Evolutionary conservation across 352 stramenopile genomes (phyloP), one percentile per base, ranked within the genome.

Genomic region (Sclerospora graminicola): DNA sequence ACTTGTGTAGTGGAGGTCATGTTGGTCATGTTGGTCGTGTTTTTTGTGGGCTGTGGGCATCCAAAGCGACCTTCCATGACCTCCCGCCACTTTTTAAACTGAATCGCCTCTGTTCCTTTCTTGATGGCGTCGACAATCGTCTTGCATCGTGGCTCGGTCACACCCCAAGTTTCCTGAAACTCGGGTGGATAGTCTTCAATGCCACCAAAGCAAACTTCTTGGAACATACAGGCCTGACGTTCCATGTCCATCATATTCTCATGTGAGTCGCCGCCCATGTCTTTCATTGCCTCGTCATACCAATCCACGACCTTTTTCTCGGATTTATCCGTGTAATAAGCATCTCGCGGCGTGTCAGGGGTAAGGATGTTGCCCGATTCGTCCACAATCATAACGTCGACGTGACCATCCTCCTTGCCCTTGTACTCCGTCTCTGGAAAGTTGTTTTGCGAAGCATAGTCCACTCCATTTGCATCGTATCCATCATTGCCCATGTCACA

Each of bases 121-220:
- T 60, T 54, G 36, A 83, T 65, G 2, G 51, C 54, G 11, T 81
- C 59, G 8, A 81, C 56, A 16, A 81, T 70, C 0, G 36, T 51
- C 27, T 74, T 51, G 40, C 68, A 76, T 9, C 65, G 60, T 9
- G 65, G 57, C 13, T 52, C 45, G 3, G 56, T 54, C 0, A 57
- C 63, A 8, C 53, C 45, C 66, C 64, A 80, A 9, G 53, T 62
- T 0, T 39, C 47, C 42, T 78, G 75, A 48, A 80, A 79, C 37
- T 59, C 53, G 0, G 41, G 34, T 0, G 53, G 48, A 45, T 78
- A 82, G 27, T 78, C 64, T 0, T 43, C 34, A 0, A 57, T 56
- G n/a, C 66, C 66, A 10, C 66, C 66, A 2, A 80, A 51, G 35
- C 69, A 82, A 18, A 72, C 51, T 19, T 75, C 50, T 35, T 80